Conservation (phyloP, 495 filamentous ascomycete genomes). For the Trichoderma gamsii region DNA sequence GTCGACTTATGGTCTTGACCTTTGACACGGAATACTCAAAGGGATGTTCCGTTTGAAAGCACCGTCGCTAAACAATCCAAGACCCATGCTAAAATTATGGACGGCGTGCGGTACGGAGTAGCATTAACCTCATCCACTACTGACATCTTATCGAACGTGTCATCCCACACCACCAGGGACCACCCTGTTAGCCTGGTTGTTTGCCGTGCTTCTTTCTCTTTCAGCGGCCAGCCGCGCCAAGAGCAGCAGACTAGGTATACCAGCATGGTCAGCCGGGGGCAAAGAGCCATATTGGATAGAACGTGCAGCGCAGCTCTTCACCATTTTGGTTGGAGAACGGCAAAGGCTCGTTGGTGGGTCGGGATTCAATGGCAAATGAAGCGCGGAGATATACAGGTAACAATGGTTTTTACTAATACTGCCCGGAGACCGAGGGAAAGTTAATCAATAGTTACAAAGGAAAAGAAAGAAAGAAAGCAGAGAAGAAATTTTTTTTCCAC, state of each 20-base stretch:
- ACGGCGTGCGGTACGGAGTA: neutral
- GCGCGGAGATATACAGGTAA: constrained; percentile 1
- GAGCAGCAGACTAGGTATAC: neutral
- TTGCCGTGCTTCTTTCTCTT: neutral
- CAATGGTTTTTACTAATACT: neutral
- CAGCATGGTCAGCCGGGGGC: constrained; percentile 4
- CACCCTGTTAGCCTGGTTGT: neutral
- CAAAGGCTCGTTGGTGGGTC: neutral
- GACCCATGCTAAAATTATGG: neutral
- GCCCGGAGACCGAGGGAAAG: neutral
- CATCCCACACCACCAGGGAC: neutral
- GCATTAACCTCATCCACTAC: constrained; percentile 6
- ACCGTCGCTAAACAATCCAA: neutral
- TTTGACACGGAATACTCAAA: too few relatives aligned
- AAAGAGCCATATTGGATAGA: neutral
- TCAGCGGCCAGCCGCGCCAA: constrained; percentile 5
- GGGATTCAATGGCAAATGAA: constrained; percentile 6
- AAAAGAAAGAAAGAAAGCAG: neutral
- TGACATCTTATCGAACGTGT: constrained; percentile 7
- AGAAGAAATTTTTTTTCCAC: neutral
- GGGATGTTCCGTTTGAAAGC: too few relatives aligned
- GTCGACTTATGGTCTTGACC: too few relatives aligned
- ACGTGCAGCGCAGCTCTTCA: neutral
- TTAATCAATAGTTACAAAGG: neutral
- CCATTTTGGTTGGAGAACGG: neutral